Evolutionary conservation across 495 filamentous ascomycete species (phyloP), one percentile per base, ranked within the genome.

Genomic region (Neurospora discreta): DNA sequence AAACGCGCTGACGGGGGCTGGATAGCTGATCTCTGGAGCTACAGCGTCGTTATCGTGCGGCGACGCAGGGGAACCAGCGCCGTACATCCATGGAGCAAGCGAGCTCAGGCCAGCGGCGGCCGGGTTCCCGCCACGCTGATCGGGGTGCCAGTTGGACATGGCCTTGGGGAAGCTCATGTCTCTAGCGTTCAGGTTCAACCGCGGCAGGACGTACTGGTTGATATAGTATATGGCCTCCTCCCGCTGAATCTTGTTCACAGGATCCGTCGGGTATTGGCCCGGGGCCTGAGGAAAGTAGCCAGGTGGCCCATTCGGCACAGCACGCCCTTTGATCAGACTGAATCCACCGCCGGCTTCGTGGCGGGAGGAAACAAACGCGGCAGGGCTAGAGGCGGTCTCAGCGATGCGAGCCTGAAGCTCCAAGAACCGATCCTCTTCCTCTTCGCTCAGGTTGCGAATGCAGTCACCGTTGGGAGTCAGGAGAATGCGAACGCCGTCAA

Each of bases 391-490:
- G 1, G 81, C 80, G 20, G 76, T 73, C 39, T 83, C 78, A 6
- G 84, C 81, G 68, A 91, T 81, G 68, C 81, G 84, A 72, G 87
- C 85, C 80, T 97, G 92, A 0, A 97, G 85, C 69, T 88, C 84
- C 16, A 98, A 81, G 72, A 92, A 95, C 10, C 90, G 87, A 30
- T 91, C 85, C 73, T 97, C 93, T 76, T 96, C 92, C 39, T 92
- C 90, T 16, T 85, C 77, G 13, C 87, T 90, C 26, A 99, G 83
- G 73, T 93, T 92, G 43, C 89, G 88, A 38, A 98, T 84, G 70
- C 91, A 90, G 71, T 90, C 88, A 5, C 93, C 93, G 71, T 91
- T 89, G 4, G 94, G 92, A 1, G 92, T 94, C 69, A 95, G 89
- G 67, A 95, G 81, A 69, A 89, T 87, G 36, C 86, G 84, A 39